A percentile compares a stretch with the other conserved stretches of the same genome.
phyloP scores from a whole-genome alignment of 176 grass and related monocot species.

The Carex scoparia region DNA sequence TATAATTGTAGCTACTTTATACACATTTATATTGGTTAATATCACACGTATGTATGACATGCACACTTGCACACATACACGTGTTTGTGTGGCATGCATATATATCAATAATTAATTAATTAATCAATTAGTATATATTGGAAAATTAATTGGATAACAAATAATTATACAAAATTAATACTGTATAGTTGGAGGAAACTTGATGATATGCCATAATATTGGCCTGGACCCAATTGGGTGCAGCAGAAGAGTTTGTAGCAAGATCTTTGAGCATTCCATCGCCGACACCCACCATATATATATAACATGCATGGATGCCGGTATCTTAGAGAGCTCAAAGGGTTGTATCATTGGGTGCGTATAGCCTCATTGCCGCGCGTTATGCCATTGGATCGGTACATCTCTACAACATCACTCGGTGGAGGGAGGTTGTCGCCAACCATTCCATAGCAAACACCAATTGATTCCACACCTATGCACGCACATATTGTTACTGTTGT shows the following conservation, averaged over 20 bases:
- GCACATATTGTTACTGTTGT: background rate
- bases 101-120: no score
- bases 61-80: no score
- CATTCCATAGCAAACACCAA: constrained; percentile 68
- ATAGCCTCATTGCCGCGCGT: constrained; percentile 45
- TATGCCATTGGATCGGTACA: constrained; percentile 47
- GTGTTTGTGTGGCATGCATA: no score
- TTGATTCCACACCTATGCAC: constrained; percentile 20
- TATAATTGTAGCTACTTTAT: no score
- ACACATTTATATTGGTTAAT: no score
- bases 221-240: constrained; percentile 30
- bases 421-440: constrained; percentile 39
- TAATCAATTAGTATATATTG: background rate
- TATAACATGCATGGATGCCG: constrained; percentile 33
- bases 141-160: no score
- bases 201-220: constrained; percentile 31
- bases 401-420: constrained; percentile 33
- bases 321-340: constrained; percentile 36
- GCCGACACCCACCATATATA: constrained; percentile 35
- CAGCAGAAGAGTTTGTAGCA: constrained; percentile 15
- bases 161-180: background rate
- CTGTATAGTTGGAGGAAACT: constrained; percentile 33
- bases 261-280: constrained; percentile 1
- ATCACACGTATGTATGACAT: no score
- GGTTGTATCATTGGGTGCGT: constrained; percentile 2